Evolutionary conservation across 495 filamentous ascomycete species (phyloP), one percentile per base, ranked within the genome.

Genomic region (Talaromyces borbonicus): DNA sequence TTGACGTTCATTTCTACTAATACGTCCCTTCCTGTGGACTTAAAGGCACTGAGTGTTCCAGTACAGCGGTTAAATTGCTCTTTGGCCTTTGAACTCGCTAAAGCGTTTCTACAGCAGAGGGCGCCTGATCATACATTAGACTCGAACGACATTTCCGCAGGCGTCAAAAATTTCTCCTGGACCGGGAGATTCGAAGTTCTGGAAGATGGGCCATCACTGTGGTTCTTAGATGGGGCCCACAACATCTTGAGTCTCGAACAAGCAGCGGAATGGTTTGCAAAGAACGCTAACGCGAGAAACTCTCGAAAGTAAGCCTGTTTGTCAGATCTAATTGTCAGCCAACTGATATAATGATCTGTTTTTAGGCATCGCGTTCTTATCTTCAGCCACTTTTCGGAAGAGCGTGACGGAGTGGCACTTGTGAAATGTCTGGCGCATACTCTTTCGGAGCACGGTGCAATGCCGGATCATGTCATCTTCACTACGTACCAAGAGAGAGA

Each of bases 1-100:
- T 58, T 90, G 5, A 61, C 57, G 33, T 72, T 84, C 24, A 63
- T 88, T 0, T 55, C 63, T 0, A 42, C 73, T 2, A 75, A 88
- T 59, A 61, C 71, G 1, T 36, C 15, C 1, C 56, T 68, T 20
- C 63, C 64, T 5, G 19, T 1, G 8, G 49, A 60, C 16, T 37
- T 48, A 2, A 43, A 33, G 31, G 51, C 48, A 5, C 33, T 71
- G 19, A 53, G 62, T 43, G 49, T 58, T 16, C 42, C 53, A 1
- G 66, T 70, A 23, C 70, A 72, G 44, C 52, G 52, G 38, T 12
- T 55, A 11, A 75, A 74, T 48, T 64, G 51, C 24, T 68, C 63
- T 7, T 48, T 72, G 16, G 68, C 66, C 19, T 33, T 66, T 11
- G 61, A 61, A 5, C 49, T 68, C 7, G 41, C 51, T 15, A 40